phyloP scores from a whole-genome alignment of 257 asterid species.

The Osmanthus fragrans region DNA sequence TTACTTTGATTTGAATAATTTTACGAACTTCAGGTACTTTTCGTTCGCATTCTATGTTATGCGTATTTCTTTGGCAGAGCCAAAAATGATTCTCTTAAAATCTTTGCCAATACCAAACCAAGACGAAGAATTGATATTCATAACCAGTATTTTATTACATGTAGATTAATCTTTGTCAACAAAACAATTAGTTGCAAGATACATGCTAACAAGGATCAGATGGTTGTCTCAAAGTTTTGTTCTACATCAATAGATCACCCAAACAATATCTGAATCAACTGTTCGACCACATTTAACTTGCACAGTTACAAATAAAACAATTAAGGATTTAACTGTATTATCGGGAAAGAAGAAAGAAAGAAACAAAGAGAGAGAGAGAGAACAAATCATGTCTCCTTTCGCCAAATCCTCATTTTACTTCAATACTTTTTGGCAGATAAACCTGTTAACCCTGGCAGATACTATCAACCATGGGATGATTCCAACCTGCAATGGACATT shows the following conservation, averaged over 20 bases:
- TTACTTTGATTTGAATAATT: neutral
- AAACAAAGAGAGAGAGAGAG: neutral
- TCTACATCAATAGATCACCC: neutral
- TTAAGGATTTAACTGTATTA: neutral
- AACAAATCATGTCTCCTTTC: neutral
- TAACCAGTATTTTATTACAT: neutral
- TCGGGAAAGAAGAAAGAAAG: neutral
- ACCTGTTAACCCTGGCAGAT: constrained; percentile 76
- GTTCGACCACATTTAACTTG: neutral
- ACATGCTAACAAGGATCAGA: too few relatives aligned
- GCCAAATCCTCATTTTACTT: constrained; percentile 25
- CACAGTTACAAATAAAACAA: neutral
- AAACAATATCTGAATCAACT: neutral
- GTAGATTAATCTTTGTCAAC: too few relatives aligned
- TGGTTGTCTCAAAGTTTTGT: neutral
- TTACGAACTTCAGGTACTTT: neutral
- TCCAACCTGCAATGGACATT: constrained; percentile 67
- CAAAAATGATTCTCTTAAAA: too few relatives aligned
- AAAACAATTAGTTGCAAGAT: too few relatives aligned
- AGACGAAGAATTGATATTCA: neutral
- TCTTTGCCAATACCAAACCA: neutral
- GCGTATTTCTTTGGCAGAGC: too few relatives aligned
- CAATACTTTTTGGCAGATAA: constrained; percentile 62
- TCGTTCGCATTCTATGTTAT: neutral
- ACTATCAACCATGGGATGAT: constrained; percentile 86